Base-by-base conservation (phyloP, 306 rosid genomes). In the Begonia peltatifolia region DNA sequence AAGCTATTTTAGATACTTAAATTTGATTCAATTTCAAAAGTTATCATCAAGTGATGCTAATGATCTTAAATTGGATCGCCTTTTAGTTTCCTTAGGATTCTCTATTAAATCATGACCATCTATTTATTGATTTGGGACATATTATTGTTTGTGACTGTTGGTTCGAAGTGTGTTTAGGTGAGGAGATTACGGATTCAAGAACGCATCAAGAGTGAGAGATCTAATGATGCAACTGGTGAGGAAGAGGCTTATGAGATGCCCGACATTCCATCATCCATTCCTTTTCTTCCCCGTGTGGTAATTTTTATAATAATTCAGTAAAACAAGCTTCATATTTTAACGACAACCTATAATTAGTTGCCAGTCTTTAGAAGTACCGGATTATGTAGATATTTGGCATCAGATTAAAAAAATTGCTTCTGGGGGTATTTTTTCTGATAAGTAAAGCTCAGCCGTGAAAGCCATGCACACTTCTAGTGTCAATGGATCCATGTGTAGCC, bases 241-340 rank as follows among this genome's bases (percentile, higher is more conserved):
- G 87, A 50, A 67, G 97, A 90, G 64, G 79, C 75, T 53, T 12
- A 83, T 63, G 97, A 90, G 69, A 90, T 90, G 70, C 97, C 95
- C 12, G 66, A 79, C 60, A 85, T 90, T 58, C 97, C 94, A 57
- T 90, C 97, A 3, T 90, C 86, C 71, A 90, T 90, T 61, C 97
- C 97, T 11, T 90, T 90, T 72, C 80, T 90, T 84, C 97, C 97
- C 68, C 97, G 95, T 50, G 61, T 85, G 79, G 97, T 90, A 63
- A 71, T 83, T 51, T 69, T 74, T 35, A 14, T 51, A 71, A 30
- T 25, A 17, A 25, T 25, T 25, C 35, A 25, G 35, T 25, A 25
- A 25, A 25, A 25, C 35, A 25, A 25, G 35, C 35, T 25, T 25
- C 35, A 25, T 25, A 25, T 25, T 25, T 25, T 6, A 25, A 25